phyloP scores from a whole-genome alignment of 164 flowering plant species.

The Vitis rotundifolia region DNA sequence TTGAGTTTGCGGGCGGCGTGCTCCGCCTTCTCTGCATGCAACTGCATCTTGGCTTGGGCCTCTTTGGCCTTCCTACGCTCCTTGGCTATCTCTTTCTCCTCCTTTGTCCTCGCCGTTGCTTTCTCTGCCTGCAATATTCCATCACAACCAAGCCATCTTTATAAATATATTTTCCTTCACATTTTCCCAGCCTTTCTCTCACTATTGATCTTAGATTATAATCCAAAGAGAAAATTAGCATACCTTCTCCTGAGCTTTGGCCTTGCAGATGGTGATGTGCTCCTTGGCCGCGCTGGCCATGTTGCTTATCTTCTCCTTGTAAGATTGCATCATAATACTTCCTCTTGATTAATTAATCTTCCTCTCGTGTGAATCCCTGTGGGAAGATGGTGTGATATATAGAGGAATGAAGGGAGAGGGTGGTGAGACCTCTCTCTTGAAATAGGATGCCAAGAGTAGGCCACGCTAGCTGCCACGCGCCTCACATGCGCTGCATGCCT shows the following conservation, averaged over 20 bases:
- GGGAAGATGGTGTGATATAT: too few relatives aligned
- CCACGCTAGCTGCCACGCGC: too few relatives aligned
- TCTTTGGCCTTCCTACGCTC: constrained; percentile 67
- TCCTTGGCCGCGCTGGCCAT: constrained; percentile 57
- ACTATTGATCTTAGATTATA: too few relatives aligned
- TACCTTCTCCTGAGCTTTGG: constrained; percentile 71
- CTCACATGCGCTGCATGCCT: too few relatives aligned
- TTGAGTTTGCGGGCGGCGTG: constrained; percentile 45
- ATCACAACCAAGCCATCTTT: not conserved
- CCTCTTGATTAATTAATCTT: not conserved
- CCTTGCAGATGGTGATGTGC: constrained; percentile 37
- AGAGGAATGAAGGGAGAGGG: not conserved
- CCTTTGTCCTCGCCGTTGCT: constrained; percentile 53
- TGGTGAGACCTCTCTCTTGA: not conserved
- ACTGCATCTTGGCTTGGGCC: constrained; percentile 67
- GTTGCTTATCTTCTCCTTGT: constrained; percentile 63
- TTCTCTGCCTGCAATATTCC: constrained; percentile 45
- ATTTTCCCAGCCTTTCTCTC: not conserved
- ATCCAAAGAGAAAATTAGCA: too few relatives aligned
- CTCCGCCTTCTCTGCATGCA: constrained; percentile 43
- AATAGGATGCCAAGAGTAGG: not conserved
- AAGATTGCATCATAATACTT: constrained; percentile 40
- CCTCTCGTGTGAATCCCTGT: too few relatives aligned
- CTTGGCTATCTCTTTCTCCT: constrained; percentile 54
- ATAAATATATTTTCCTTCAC: not conserved